phyloP scores from a whole-genome alignment of 805 yeast genomes.

The Brettanomyces naardenensis region DNA sequence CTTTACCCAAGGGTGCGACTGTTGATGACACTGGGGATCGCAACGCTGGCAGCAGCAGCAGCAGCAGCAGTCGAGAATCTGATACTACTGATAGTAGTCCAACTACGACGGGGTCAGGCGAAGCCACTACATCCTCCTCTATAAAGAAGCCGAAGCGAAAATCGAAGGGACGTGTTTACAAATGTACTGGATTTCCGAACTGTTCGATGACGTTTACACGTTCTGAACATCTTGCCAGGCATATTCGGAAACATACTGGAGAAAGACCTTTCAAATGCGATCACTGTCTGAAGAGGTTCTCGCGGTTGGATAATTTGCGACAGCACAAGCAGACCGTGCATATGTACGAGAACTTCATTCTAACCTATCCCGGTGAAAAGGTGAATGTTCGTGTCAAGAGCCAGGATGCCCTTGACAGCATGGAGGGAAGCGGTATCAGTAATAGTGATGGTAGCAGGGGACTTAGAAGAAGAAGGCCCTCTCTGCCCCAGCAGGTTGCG shows the following conservation, averaged over 20 bases:
- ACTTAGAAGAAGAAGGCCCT: slow-evolving; percentile 3
- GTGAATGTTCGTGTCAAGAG: slow-evolving; percentile 21
- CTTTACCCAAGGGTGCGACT: no score
- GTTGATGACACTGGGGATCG: no score
- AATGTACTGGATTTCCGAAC: slow-evolving; percentile 78
- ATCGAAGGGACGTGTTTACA: slow-evolving; percentile 61
- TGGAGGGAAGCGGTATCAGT: neutral
- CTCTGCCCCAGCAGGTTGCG: slow-evolving; percentile 2
- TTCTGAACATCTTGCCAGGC: slow-evolving; percentile 88
- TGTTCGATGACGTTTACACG: slow-evolving; percentile 87
- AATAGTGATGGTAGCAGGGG: slow-evolving; percentile 1
- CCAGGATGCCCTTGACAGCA: neutral
- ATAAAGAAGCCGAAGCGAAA: slow-evolving; percentile 29
- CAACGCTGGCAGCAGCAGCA: no score
- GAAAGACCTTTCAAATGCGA: slow-evolving; percentile 89
- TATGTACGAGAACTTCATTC: slow-evolving; percentile 36
- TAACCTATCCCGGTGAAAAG: slow-evolving; percentile 27
- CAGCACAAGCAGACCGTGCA: slow-evolving; percentile 89
- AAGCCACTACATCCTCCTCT: no score
- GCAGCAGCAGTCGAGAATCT: no score
- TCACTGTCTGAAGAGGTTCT: slow-evolving; percentile 70
- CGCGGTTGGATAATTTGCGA: slow-evolving; percentile 78
- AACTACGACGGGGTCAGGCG: no score
- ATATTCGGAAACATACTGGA: slow-evolving; percentile 89
- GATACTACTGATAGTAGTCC: no score